Base-by-base conservation (phyloP, 305 asterid genomes). In the Fraxinus sp. region DNA sequence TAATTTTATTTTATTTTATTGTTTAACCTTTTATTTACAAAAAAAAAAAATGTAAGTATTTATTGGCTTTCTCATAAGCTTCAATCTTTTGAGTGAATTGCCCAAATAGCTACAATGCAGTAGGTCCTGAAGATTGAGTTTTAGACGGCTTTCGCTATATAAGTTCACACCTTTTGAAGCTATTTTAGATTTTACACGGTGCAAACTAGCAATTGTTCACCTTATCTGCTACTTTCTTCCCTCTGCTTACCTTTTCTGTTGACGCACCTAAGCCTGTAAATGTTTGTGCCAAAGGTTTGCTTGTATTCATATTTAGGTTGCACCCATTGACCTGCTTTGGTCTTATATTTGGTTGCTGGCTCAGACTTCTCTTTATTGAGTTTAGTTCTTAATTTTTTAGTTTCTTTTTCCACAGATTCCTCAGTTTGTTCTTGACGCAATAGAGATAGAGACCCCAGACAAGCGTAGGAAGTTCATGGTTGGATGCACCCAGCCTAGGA, bases 401-500 rank as follows among this genome's bases (percentile, higher is more conserved):
- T 32, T 79, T 75, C 66, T 79, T 82, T 9, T 52, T 64, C 24
- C 70, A 70, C 93, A 96, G 99, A 94, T 96, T 86, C 99, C 99
- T 37, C 99, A 96, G 83, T 95, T 96, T 87, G 99, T 93, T 71
- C 88, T 96, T 77, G 98, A 96, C 39, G 91, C 99, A 32, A 77
- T 92, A 79, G 96, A 93, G 36, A n/a, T 85, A 39, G 97, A 93
- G 92, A 84, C 90, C 32, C 84, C 92, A 0, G 97, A 92, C 87
- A 94, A 91, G 80, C 91, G 95, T 52, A 89, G 87, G 86, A 94
- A 96, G 85, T 93, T 83, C 87, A 93, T 96, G 98, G 92, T 96
- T 81, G 99, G 84, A 26, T 96, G 98, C 84, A 96, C 99, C 20
- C 98, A 93, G 86, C 99, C 99, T 55, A 91, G 98, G 28, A 90